Base-by-base conservation (phyloP, 208 protist species). In the Leishmania guyanensis region DNA sequence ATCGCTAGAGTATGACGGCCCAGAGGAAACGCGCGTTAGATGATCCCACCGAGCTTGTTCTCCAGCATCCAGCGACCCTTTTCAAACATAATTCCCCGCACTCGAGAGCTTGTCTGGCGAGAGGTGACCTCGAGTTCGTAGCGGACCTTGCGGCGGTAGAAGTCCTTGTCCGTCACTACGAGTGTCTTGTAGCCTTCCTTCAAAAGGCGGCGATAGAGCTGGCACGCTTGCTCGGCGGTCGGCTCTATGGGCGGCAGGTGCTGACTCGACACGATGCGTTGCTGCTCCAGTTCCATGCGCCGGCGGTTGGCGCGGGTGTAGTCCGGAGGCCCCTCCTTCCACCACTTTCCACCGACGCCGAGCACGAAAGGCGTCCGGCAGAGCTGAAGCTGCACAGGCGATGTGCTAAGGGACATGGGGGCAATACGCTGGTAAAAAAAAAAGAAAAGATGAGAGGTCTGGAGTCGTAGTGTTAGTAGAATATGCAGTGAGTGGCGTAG, bases 31-130 rank as follows among this genome's bases (percentile, higher is more conserved):
- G 48, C 26, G 46, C 26, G 36, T 89, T 81, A 96, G 0, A 97
- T 78, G 43, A 98, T 86, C 6, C 95, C 95, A 51, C 95, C 95
- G 10, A 98, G 86, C 36, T 91, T 86, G 75, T 97, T 96, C 39
- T 89, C 80, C 72, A 92, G 56, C 89, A 97, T 90, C 93, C 93
- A 97, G 4, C 90, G 83, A 0, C 95, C 95, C 83, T 94, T 94
- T 85, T 98, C 95, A 77, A 89, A 98, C 95, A 98, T 98, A 58
- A 97, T 93, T 14, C 95, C 95, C 3, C 95, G 90, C 81, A 98
- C 95, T 6, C 95, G 83, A 17, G 90, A 90, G 83, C 93, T 96
- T 4, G 95, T 97, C 78, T 94, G 92, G 51, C 92, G 86, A 29
- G 95, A 88, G 2, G 93, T 98, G 64, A 98, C 93, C 82, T 96